Evolutionary conservation across 2,329 filamentous ascomycete genomes (phyloP).

Genomic region (Aurifilum marmelostoma): DNA sequence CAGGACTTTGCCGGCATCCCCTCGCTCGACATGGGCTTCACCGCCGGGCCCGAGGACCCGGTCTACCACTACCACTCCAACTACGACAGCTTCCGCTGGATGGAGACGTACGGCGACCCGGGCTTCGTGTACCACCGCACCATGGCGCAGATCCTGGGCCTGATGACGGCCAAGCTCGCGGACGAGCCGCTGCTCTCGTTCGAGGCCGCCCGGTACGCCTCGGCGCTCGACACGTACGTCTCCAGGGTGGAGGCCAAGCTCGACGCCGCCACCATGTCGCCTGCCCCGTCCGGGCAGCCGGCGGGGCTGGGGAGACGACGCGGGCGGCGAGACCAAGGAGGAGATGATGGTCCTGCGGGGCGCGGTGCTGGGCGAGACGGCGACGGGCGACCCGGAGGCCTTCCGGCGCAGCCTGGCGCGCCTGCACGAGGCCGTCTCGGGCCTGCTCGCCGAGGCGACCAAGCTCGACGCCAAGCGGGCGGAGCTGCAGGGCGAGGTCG

Average conservation of each 20-base stretch:
- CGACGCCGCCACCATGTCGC: too few species aligned
- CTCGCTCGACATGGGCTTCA: conserved; percentile 58
- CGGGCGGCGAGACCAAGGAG: too few species aligned
- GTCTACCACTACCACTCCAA: conserved; percentile 82
- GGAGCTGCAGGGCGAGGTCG: conserved; percentile 41
- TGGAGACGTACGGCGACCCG: conserved; percentile 75
- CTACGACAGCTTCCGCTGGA: conserved; percentile 85
- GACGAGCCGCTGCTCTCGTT: conserved; percentile 67
- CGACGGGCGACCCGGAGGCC: conserved; percentile 41
- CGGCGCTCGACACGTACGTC: conserved; percentile 57
- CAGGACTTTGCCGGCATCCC: conserved; percentile 60
- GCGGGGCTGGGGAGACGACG: too few species aligned
- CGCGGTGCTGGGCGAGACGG: conserved; percentile 28
- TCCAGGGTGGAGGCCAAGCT: conserved; percentile 55
- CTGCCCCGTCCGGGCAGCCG: too few species aligned
- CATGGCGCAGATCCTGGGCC: conserved; percentile 66
- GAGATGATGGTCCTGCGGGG: conserved; percentile 27
- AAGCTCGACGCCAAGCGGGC: conserved; percentile 49
- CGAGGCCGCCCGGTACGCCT: conserved; percentile 66
- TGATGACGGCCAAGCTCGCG: conserved; percentile 63
- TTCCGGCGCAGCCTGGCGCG: conserved; percentile 46
- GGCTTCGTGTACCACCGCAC: conserved; percentile 67
- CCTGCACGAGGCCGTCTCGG: conserved; percentile 39
- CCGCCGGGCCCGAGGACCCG: conserved; percentile 47
- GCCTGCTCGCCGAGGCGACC: conserved; percentile 19